These are phyloP conservation scores for Hyaloscypha hepaticicola DNA, from an alignment of 495 filamentous ascomycete genomes.

Conservation along the genomic window DNA sequence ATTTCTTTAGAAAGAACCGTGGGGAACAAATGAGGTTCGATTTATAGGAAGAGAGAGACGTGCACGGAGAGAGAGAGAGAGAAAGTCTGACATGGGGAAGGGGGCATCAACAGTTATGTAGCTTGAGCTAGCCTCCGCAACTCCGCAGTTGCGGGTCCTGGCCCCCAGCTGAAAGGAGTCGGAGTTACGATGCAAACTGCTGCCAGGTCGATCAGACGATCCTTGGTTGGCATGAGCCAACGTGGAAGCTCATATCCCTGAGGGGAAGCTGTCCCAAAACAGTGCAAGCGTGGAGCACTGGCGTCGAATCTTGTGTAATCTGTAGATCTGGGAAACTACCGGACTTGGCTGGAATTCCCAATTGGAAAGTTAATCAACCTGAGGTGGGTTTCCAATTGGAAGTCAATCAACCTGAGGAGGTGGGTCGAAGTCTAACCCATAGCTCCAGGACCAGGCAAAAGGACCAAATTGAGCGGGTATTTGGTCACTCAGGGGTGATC, in stretches of 20 bases:
- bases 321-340: constrained; percentile 16
- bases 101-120: constrained; percentile 15
- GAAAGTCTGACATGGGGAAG: background rate
- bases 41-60: background rate
- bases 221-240: background rate
- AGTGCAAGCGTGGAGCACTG: constrained; percentile 15
- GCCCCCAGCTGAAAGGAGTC: background rate
- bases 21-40: background rate
- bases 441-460: background rate
- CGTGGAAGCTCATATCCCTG: background rate
- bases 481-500: background rate
- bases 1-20: background rate
- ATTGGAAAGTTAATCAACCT: background rate
- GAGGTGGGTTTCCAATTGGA: background rate
- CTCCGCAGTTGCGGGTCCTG: constrained; percentile 20
- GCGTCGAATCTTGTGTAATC: background rate
- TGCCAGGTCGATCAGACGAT: constrained; percentile 12
- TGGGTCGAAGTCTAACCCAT: constrained; percentile 3
- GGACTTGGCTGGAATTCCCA: background rate
- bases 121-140: constrained; percentile 1
- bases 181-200: background rate
- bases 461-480: background rate
- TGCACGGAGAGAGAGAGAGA: background rate
- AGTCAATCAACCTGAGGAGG: background rate
- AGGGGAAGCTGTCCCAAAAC: constrained; percentile 9